Percentiles rank a stretch among this genome's conserved stretches.
phyloP scores from a whole-genome alignment of 768 basidiomycete genomes.

The Calocybe gangraenosa region DNA sequence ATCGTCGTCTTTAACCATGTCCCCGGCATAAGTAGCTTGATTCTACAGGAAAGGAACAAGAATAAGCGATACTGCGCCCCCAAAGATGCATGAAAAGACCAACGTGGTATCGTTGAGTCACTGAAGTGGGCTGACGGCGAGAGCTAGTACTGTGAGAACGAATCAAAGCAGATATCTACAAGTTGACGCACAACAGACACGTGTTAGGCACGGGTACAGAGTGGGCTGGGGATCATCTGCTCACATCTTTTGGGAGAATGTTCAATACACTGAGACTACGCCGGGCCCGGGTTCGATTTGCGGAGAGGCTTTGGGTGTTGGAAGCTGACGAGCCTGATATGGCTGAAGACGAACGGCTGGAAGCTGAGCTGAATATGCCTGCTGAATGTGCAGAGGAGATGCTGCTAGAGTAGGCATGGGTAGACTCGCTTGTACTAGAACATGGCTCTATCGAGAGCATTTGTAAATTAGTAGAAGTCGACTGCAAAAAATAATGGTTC shows the following conservation, averaged over 20 bases:
- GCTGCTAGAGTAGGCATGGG: constrained; percentile 3
- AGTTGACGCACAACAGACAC: constrained; percentile 34
- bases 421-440: not conserved
- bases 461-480: no score
- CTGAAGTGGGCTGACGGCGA: constrained; percentile 21
- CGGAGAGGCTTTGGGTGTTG: constrained; percentile 9
- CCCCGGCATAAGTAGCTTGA: constrained; percentile 9
- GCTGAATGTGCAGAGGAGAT: constrained; percentile 8
- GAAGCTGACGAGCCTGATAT: constrained; percentile 11
- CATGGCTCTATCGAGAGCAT: not conserved
- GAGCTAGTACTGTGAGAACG: constrained; percentile 33
- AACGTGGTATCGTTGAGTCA: constrained; percentile 23
- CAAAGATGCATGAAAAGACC: constrained; percentile 7
- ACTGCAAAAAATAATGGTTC: no score
- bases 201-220: constrained; percentile 40
- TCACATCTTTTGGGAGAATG: constrained; percentile 29
- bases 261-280: constrained; percentile 26
- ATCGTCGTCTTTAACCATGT: constrained; percentile 28
- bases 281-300: constrained; percentile 16
- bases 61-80: not conserved
- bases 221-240: constrained; percentile 16
- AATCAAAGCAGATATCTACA: constrained; percentile 36
- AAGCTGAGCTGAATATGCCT: constrained; percentile 5
- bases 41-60: not conserved
- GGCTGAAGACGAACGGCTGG: constrained; percentile 9